Evolutionary conservation across 2,329 filamentous ascomycete genomes (phyloP), one percentile per base, ranked within the genome.

Genomic region (Exutisphaerella laricina): DNA sequence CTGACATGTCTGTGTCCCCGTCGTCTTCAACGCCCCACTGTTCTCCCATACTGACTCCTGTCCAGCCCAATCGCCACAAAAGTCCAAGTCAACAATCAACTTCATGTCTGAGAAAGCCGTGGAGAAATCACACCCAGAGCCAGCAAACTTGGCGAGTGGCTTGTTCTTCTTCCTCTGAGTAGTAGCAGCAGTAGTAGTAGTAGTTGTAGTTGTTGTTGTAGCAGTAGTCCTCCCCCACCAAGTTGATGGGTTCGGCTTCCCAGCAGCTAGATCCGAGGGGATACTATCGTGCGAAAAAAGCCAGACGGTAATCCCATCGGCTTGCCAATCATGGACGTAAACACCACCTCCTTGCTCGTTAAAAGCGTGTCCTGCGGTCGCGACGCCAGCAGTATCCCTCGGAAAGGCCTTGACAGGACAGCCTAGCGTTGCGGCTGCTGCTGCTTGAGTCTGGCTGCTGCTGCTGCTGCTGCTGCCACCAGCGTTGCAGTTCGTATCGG

Each of bases 41-140:
- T 63, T 58, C 36, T 59, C 57, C 82, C 84, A 94, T 23, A 81
- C 78, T n/a, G n/a, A n/a, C n/a, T n/a, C n/a, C 30, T 69, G 62
- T 17, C 86, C 86, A 5, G 88, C 88, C 88, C 88, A 95, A 59
- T 84, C 78, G 14, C 89, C 89, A 65, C 89, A 96, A 63, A 94
- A 87, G 4, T 84, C 85, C 1, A 82, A 92, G 66, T 90, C 80
- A 64, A 92, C 82, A 50, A 90, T 77, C 50, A 96, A 80, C 55
- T 82, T 77, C 69, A 94, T 77, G 46, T 83, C 66, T 46, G 70
- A 69, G 69, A 96, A 94, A 64, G 82, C 75, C 1, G 66, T 52
- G 47, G 80, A 70, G 51, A 94, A 84, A 55, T 89, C 69, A 66
- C 90, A 96, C 43, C 70, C 73, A 1, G 13, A 22, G 29, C 79